Evolutionary conservation across 139 green algal genomes (phyloP).

Genomic region (Eudorina sp.): DNA sequence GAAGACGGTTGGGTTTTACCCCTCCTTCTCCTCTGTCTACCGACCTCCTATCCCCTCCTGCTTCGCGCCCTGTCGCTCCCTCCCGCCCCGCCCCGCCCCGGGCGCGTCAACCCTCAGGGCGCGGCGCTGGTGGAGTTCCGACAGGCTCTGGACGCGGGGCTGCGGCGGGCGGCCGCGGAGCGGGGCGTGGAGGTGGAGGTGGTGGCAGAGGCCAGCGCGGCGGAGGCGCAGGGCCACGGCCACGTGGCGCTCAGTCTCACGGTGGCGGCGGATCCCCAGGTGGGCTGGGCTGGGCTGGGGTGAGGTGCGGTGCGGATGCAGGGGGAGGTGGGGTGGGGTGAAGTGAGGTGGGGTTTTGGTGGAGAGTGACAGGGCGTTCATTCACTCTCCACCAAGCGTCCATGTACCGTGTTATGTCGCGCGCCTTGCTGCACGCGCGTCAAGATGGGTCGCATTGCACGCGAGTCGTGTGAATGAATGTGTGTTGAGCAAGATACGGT

Average conservation of each 20-base stretch:
- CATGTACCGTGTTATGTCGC: too few relatives aligned
- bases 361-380: too few relatives aligned
- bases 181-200: background rate
- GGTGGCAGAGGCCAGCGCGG: background rate
- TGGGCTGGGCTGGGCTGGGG: slow-evolving; percentile 1
- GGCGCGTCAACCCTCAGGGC: slow-evolving; percentile 19
- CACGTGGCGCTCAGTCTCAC: slow-evolving; percentile 7
- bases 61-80: background rate
- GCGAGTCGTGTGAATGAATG: too few relatives aligned
- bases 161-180: background rate
- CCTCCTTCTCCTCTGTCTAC: background rate
- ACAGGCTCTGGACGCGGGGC: background rate
- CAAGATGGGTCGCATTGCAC: too few relatives aligned
- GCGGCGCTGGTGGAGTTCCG: slow-evolving; percentile 27
- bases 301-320: background rate
- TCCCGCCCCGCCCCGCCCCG: background rate
- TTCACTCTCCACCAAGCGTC: too few relatives aligned
- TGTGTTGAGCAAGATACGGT: too few relatives aligned
- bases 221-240: background rate
- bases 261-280: slow-evolving; percentile 2
- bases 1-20: too few relatives aligned
- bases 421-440: too few relatives aligned
- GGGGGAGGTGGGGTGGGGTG: too few relatives aligned
- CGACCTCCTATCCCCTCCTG: background rate
- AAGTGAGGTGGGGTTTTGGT: too few relatives aligned